A percentile compares a stretch with the other conserved stretches of the same genome.
phyloP scores from a whole-genome alignment of 352 stramenopile genomes.

The Globisporangium spiculum region DNA sequence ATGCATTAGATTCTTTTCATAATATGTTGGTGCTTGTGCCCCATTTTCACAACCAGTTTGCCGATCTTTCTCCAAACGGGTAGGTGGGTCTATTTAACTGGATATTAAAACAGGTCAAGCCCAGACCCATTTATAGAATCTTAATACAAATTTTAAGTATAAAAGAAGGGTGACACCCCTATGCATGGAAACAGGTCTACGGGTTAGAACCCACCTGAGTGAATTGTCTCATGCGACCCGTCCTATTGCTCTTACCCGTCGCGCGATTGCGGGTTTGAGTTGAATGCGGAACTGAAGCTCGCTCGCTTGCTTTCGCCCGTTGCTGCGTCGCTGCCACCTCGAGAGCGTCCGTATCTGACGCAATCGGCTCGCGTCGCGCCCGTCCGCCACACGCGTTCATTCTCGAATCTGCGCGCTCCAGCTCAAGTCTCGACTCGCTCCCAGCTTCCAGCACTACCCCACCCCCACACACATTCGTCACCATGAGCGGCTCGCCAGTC shows the following conservation, averaged over 20 bases:
- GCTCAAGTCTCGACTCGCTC: slow-evolving; percentile 26
- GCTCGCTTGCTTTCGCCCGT: not conserved
- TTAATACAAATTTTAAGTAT: not conserved
- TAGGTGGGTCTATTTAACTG: not conserved
- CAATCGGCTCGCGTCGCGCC: slow-evolving; percentile 10
- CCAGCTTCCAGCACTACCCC: not conserved
- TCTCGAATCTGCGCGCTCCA: slow-evolving; percentile 66
- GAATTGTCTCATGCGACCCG: slow-evolving; percentile 11
- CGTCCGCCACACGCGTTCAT: slow-evolving; percentile 31
- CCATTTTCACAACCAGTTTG: not conserved
- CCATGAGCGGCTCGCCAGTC: slow-evolving; percentile 57
- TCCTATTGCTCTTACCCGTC: slow-evolving; percentile 2
- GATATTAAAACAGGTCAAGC: not conserved
- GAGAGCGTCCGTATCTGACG: slow-evolving; percentile 5
- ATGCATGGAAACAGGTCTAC: not conserved
- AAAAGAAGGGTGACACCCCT: not conserved
- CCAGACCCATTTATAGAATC: not conserved
- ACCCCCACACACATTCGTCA: slow-evolving; percentile 9
- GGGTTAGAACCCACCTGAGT: not conserved
- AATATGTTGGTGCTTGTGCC: slow-evolving; percentile 17
- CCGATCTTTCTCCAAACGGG: slow-evolving; percentile 8
- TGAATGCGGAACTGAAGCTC: slow-evolving; percentile 13
- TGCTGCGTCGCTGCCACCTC: slow-evolving; percentile 5
- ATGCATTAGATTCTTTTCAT: too few relatives aligned
- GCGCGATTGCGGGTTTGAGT: slow-evolving; percentile 8